phyloP scores from a whole-genome alignment of 257 asterid species.

The Avicennia marina region DNA sequence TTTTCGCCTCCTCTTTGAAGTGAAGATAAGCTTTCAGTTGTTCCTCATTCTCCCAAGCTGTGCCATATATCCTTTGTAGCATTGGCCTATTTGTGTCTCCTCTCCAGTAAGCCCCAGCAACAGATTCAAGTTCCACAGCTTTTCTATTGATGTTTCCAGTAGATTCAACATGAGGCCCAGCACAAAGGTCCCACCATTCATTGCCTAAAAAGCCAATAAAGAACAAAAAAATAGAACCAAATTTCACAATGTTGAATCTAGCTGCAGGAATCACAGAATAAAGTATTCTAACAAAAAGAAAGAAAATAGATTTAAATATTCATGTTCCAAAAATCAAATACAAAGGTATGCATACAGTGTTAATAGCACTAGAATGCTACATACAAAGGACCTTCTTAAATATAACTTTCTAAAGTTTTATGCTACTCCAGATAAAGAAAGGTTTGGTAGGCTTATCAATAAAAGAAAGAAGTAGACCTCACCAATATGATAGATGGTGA shows the following conservation, averaged over 20 bases:
- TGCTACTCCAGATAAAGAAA: neutral
- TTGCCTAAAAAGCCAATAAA: conserved; percentile 40
- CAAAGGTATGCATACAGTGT: no score
- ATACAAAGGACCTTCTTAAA: no score
- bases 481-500: conserved; percentile 94
- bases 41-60: conserved; percentile 97
- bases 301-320: neutral
- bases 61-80: conserved; percentile 97
- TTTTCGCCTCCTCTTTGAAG: conserved; percentile 95
- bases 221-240: neutral
- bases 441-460: neutral
- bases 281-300: neutral
- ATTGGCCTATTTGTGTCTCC: conserved; percentile 81
- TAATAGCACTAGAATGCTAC: no score
- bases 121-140: conserved; percentile 91
- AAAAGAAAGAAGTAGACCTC: conserved; percentile 14
- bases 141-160: conserved; percentile 82
- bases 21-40: conserved; percentile 84
- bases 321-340: no score
- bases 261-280: neutral
- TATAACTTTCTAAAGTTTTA: no score
- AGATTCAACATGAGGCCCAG: conserved; percentile 98
- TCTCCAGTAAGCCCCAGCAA: conserved; percentile 99
- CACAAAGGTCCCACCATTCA: conserved; percentile 99
- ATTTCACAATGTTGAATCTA: neutral